Evolutionary conservation across 2,329 filamentous ascomycete genomes (phyloP).

Genomic region (Waltergamsia citrina): DNA sequence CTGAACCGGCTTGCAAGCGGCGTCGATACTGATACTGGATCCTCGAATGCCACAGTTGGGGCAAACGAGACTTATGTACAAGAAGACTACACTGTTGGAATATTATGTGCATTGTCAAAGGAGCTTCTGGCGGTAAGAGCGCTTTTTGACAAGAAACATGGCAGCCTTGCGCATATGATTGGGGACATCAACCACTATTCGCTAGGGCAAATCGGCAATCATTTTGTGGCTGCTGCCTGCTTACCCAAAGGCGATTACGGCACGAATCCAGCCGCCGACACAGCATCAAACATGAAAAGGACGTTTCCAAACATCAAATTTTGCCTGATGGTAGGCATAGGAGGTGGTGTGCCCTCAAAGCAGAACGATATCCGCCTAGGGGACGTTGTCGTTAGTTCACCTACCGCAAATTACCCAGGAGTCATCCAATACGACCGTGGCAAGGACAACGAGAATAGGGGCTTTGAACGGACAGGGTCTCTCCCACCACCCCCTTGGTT

Average conservation of each 20-base stretch:
- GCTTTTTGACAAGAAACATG: no score
- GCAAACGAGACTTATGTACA: no score
- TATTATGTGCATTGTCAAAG: no score
- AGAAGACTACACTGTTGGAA: no score
- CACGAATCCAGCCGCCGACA: neutral
- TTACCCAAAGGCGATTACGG: neutral
- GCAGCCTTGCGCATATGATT: no score
- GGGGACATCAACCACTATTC: neutral
- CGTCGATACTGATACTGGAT: no score
- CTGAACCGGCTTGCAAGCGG: no score
- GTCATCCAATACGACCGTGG: neutral
- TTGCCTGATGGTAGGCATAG: neutral
- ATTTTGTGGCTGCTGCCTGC: neutral
- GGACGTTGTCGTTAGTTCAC: neutral
- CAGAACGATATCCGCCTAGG: neutral
- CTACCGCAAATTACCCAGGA: neutral
- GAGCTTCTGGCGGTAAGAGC: no score
- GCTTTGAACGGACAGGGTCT: constrained; percentile 1
- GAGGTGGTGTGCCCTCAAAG: neutral
- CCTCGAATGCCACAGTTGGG: no score
- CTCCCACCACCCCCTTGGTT: constrained; percentile 2
- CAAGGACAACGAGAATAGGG: constrained; percentile 1
- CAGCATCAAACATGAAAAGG: neutral
- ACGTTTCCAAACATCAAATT: neutral
- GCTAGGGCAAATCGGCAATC: neutral